These are phyloP conservation scores for Aspergillus ostianus DNA, from an alignment of 495 filamentous ascomycete genomes.

Conservation along the genomic window DNA sequence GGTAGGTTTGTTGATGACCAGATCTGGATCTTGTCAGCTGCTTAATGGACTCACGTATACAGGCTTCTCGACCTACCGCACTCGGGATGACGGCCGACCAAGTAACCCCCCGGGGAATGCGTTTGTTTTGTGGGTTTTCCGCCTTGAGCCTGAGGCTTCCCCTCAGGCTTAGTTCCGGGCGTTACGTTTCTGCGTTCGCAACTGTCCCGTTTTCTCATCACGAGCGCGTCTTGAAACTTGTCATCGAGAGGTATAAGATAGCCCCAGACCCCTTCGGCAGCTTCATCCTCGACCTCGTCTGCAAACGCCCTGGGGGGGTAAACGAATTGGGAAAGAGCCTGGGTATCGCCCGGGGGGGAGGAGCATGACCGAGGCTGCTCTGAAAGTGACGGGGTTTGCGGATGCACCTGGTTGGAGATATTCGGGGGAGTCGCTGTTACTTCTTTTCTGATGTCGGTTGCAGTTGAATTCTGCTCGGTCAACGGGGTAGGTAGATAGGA, in stretches of 20 bases:
- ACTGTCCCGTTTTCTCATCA: conserved; percentile 64
- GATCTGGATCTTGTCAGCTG: conserved; percentile 54
- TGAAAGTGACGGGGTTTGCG: conserved; percentile 51
- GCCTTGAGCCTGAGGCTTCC: conserved; percentile 21
- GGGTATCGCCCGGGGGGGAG: conserved; percentile 63
- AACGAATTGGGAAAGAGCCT: conserved; percentile 73
- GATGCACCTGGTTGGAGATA: conserved; percentile 55
- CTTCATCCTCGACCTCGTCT: conserved; percentile 77
- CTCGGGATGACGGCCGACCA: conserved; percentile 90
- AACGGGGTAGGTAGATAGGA: conserved; percentile 80
- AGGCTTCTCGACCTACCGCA: conserved; percentile 66
- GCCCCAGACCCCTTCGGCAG: conserved; percentile 89
- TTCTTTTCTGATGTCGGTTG: conserved; percentile 64
- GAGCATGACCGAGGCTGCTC: conserved; percentile 66
- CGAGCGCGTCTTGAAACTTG: conserved; percentile 64
- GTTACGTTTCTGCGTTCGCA: conserved; percentile 58
- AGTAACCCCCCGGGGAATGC: conserved; percentile 74
- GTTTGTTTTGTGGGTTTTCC: conserved; percentile 23
- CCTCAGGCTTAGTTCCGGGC: conserved; percentile 31
- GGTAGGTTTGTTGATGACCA: conserved; percentile 72
- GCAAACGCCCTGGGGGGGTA: conserved; percentile 71
- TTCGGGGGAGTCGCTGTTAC: conserved; percentile 70
- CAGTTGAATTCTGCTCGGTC: conserved; percentile 64
- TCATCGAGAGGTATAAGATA: conserved; percentile 82
- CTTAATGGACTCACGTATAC: neutral